phyloP scores from a whole-genome alignment of 2,329 filamentous ascomycete species.

The Keithomyces neogunnii region DNA sequence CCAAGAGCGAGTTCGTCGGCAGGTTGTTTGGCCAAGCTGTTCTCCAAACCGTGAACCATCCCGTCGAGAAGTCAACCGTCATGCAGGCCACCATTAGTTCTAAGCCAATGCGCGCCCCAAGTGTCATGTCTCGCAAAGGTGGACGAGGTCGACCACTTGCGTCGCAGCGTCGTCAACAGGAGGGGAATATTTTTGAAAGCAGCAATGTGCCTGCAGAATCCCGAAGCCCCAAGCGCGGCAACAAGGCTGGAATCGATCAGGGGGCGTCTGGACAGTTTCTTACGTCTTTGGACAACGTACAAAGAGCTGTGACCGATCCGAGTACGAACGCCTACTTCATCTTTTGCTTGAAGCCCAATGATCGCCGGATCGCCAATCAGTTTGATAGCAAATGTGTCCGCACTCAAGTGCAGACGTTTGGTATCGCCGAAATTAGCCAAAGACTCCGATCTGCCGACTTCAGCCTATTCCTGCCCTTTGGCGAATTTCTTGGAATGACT shows the following conservation, averaged over 20 bases:
- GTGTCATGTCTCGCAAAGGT: slow-evolving; percentile 76
- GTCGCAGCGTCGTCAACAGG: slow-evolving; percentile 29
- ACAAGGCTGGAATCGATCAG: slow-evolving; percentile 46
- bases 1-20: slow-evolving; percentile 79
- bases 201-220: slow-evolving; percentile 30
- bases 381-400: slow-evolving; percentile 98
- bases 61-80: slow-evolving; percentile 79
- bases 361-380: slow-evolving; percentile 93
- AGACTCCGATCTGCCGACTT: slow-evolving; percentile 89
- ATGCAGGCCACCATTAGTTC: slow-evolving; percentile 96
- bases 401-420: slow-evolving; percentile 87
- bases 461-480: slow-evolving; percentile 90
- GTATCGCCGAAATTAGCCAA: slow-evolving; percentile 95
- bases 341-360: slow-evolving; percentile 95
- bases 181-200: slow-evolving; percentile 17
- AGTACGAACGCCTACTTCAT: slow-evolving; percentile 93
- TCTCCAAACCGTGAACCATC: slow-evolving; percentile 85
- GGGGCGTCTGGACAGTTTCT: slow-evolving; percentile 91
- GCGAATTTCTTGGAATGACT: slow-evolving; percentile 84
- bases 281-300: slow-evolving; percentile 81
- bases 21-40: slow-evolving; percentile 95
- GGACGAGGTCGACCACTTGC: slow-evolving; percentile 31
- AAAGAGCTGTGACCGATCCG: slow-evolving; percentile 70
- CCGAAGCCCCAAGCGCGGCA: slow-evolving; percentile 29
- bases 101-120: slow-evolving; percentile 85